Evolutionary conservation across 2,329 filamentous ascomycete genomes (phyloP), one percentile per base, ranked within the genome.

Genomic region (Endocalyx cinctus): DNA sequence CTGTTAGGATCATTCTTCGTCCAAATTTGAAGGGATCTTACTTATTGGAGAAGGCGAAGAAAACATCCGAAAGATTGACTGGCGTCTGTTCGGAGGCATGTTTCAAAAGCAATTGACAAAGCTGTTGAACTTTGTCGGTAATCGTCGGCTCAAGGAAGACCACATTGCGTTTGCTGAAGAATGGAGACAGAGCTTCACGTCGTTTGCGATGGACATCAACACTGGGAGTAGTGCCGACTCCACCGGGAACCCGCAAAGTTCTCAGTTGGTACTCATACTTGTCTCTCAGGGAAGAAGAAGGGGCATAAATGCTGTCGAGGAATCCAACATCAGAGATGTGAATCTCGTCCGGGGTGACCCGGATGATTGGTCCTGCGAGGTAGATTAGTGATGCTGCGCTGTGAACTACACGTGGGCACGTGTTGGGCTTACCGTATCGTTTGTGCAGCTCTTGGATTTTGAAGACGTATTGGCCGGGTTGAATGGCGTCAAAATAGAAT

Each of bases 391-490:
- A 38, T 37, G 33, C 35, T 38, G 31, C 36, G 37, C 35, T 37
- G 35, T 38, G 25, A 34, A 35, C 35, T 37, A 39, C 38, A 38
- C 29, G 31, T 40, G 36, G 31, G 35, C 39, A 38, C 39, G 37
- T 33, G 41, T 38, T 38, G 35, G 42, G 34, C 37, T 47, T 44
- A 60, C 58, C 59, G 40, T 63, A 62, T 49, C 47, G 27, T 30
- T 49, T 39, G 36, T 62, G 59, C 29, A 60, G 42, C 26, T 56
- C 43, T 16, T 52, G 35, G 14, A 62, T 53, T 34, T 59, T 47
- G 35, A 51, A 59, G 17, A 55, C 47, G 38, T 54, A 62, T 34
- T 42, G 39, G 16, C 57, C 57, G 32, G 33, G 37, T 40, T 36
- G 42, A 38, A 42, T 38, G 37, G 31, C 34, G 35, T 47, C 42